Evolutionary conservation across 345 rosid species (phyloP).

Genomic region (Passiflora organensis): DNA sequence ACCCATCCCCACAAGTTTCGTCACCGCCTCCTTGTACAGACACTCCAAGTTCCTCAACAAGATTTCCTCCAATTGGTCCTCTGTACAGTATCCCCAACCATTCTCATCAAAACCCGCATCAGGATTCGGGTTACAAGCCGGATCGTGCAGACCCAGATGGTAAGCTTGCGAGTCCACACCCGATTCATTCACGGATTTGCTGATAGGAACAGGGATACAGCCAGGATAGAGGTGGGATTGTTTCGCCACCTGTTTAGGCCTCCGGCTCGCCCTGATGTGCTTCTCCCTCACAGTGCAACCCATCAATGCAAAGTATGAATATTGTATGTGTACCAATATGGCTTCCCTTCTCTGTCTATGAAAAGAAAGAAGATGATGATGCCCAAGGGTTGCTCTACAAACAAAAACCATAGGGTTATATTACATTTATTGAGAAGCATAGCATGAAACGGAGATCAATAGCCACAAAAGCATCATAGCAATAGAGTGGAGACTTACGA

Average conservation of each 20-base stretch:
- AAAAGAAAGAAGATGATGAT: too few relatives aligned
- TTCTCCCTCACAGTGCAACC: slow-evolving; percentile 68
- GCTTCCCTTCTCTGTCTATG: too few relatives aligned
- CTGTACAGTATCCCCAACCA: slow-evolving; percentile 82
- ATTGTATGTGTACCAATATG: background rate
- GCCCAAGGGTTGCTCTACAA: too few relatives aligned
- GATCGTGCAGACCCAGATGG: slow-evolving; percentile 41
- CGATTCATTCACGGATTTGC: slow-evolving; percentile 49
- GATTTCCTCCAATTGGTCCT: slow-evolving; percentile 76
- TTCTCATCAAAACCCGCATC: slow-evolving; percentile 43
- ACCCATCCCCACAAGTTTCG: slow-evolving; percentile 62
- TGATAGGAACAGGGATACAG: slow-evolving; percentile 45
- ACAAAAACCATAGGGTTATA: too few relatives aligned
- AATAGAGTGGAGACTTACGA: too few relatives aligned
- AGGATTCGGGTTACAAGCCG: slow-evolving; percentile 27
- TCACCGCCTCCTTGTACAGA: slow-evolving; percentile 59
- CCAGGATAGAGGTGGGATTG: too few relatives aligned
- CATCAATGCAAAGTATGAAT: slow-evolving; percentile 22
- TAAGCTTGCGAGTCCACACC: slow-evolving; percentile 51
- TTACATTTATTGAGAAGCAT: too few relatives aligned
- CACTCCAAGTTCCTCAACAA: slow-evolving; percentile 55
- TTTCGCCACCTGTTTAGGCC: slow-evolving; percentile 3
- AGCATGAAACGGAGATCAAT: too few relatives aligned
- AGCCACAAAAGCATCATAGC: too few relatives aligned
- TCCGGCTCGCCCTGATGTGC: slow-evolving; percentile 50